Base-by-base conservation (phyloP, 495 filamentous ascomycete species). In the Zalerion maritima region DNA sequence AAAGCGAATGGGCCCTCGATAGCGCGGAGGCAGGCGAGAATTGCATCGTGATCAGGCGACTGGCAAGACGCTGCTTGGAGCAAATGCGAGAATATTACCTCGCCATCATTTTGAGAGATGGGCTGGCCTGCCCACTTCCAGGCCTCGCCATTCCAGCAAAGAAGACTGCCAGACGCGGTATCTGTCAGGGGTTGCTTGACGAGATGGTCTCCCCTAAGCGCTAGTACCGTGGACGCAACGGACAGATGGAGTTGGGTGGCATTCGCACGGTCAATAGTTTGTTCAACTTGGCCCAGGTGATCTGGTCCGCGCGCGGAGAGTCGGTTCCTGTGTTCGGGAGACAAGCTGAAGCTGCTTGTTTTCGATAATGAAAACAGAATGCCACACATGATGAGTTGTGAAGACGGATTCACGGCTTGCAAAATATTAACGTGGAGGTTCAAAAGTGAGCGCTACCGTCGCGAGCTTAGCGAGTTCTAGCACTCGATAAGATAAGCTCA, bases 91-190 rank as follows among this genome's bases (percentile, higher is more conserved):
- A 85, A 75, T 9, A 97, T 62, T 7, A 50, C 50, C 41, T 80
- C 64, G 1, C 80, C 78, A 47, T 99, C 89, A 49, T 92, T 94
- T 21, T 69, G 73, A 14, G 43, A 37, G 14, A 85, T 55, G 16
- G 60, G 35, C 9, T 64, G 49, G 12, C 57, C 59, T 13, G 41
- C 44, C 30, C 92, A 64, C 29, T 65, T 75, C 89, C 89, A 99
- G 6, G 85, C 91, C 48, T 99, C 89, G n/a, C 89, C 89, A 42
- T 96, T 96, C 87, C 89, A 99, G 62, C 87, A 94, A 10, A 99
- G 62, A 8, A 81, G 59, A 6, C 80, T 87, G 12, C 65, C 65
- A n/a, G 62, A 68, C 2, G 38, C 34, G 3, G 40, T 11, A 40
- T 81, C 73, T 21, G 63, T 51, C 12, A 92, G 64, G 1, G 89